Evolutionary conservation across 2,329 filamentous ascomycete species (phyloP).

Genomic region (Hypoxylon sp.): DNA sequence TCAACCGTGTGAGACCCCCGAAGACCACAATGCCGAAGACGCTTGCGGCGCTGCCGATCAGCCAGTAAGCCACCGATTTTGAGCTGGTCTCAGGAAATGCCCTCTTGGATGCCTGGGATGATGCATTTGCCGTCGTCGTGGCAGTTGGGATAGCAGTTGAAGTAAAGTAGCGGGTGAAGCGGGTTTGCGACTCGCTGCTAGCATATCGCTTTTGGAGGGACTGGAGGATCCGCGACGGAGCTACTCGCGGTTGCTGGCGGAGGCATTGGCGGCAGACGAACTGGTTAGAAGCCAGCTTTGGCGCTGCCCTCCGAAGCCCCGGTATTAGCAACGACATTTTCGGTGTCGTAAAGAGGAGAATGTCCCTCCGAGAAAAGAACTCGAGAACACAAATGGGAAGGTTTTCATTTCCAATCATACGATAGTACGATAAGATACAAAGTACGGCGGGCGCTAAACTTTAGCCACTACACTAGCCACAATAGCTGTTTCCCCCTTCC

Average conservation of each 20-base stretch:
- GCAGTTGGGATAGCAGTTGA: conserved; percentile 31
- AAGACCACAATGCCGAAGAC: conserved; percentile 98
- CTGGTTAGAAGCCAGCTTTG: conserved; percentile 58
- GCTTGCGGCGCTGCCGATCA: conserved; percentile 89
- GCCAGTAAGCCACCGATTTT: conserved; percentile 90
- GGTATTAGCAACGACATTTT: conserved; percentile 62
- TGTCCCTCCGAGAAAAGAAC: conserved; percentile 18
- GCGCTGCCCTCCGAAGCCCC: conserved; percentile 59
- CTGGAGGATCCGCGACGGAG: conserved; percentile 59
- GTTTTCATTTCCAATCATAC: conserved; percentile 46
- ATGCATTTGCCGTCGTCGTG: conserved; percentile 8
- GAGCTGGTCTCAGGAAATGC: conserved; percentile 74
- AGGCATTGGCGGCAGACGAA: conserved; percentile 67
- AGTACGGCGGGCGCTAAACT: not conserved
- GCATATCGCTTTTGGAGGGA: conserved; percentile 58
- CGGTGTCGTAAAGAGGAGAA: conserved; percentile 16
- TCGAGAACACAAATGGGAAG: conserved; percentile 37
- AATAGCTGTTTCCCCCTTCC: not conserved
- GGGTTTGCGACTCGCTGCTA: conserved; percentile 49
- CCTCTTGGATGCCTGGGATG: conserved; percentile 53
- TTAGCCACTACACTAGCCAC: not conserved
- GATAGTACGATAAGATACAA: conserved; percentile 22
- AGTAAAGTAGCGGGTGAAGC: conserved; percentile 51
- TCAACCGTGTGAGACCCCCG: conserved; percentile 92
- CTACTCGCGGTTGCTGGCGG: conserved; percentile 47